Evolutionary conservation across 495 filamentous ascomycete species (phyloP).

Genomic region (Sporormia fimetaria): DNA sequence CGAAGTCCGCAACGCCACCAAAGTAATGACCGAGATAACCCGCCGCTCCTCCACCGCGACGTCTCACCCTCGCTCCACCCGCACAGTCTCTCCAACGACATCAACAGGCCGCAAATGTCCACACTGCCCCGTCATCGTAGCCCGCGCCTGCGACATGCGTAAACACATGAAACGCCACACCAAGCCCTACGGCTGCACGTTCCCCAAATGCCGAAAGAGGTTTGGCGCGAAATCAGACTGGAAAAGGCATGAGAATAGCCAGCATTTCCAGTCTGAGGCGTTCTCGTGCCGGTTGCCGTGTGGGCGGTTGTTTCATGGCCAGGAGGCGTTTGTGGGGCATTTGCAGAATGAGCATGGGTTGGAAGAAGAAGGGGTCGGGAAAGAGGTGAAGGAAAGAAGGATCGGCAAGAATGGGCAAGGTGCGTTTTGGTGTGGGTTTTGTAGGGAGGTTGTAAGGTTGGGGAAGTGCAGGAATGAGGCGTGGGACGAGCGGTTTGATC

Average conservation of each 20-base stretch:
- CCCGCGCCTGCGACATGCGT: conserved; percentile 35
- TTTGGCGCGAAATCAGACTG: conserved; percentile 95
- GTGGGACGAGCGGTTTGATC: conserved; percentile 70
- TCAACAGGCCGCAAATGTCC: conserved; percentile 10
- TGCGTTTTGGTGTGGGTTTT: conserved; percentile 90
- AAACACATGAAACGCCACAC: conserved; percentile 85
- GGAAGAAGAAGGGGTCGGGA: conserved; percentile 3
- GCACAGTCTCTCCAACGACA: neutral
- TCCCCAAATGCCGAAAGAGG: conserved; percentile 53
- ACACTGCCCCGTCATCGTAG: conserved; percentile 1
- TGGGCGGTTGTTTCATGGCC: too few species aligned
- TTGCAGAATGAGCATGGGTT: conserved; percentile 38
- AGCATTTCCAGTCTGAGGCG: conserved; percentile 63
- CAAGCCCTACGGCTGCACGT: conserved; percentile 83
- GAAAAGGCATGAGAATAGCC: conserved; percentile 89
- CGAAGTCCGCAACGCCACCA: conserved; percentile 13
- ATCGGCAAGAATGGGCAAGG: conserved; percentile 59
- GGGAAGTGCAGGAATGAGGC: conserved; percentile 44
- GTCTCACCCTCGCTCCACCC: neutral
- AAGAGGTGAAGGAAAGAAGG: conserved; percentile 36
- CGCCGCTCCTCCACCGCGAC: conserved; percentile 15
- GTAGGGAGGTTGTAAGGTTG: conserved; percentile 46
- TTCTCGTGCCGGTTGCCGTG: conserved; percentile 53
- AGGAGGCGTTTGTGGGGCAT: too few species aligned
- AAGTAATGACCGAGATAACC: conserved; percentile 12